Percentiles rank a stretch among this genome's conserved stretches.
These are phyloP conservation scores for Sugiyamaella japonica DNA, from an alignment of 1,139 yeast genomes.

Conservation along the genomic window DNA sequence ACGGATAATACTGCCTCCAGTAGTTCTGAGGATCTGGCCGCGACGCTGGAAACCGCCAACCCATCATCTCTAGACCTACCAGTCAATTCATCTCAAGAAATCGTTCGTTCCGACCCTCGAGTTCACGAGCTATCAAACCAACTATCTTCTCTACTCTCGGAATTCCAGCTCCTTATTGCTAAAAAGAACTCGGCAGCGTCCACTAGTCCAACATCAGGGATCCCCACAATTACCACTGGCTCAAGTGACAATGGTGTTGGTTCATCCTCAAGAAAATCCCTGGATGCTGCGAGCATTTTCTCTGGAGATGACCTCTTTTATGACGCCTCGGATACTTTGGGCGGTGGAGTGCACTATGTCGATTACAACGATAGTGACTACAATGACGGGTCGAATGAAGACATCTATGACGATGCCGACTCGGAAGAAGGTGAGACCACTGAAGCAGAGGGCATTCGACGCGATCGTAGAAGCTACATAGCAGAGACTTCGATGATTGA, in stretches of 20 bases:
- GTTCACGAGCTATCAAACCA: constrained; percentile 9
- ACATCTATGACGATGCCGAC: constrained; percentile 32
- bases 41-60: neutral
- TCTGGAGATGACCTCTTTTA: constrained; percentile 54
- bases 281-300: constrained; percentile 28
- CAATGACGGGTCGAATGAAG: constrained; percentile 32
- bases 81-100: neutral
- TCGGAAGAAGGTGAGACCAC: constrained; percentile 25
- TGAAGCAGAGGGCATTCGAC: constrained; percentile 29
- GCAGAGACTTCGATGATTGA: constrained; percentile 16
- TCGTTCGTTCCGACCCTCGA: neutral
- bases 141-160: constrained; percentile 4
- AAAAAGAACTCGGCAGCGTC: neutral
- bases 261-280: constrained; percentile 12
- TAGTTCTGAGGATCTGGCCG: constrained; percentile 9
- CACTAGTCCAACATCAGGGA: neutral
- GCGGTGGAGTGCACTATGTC: constrained; percentile 31
- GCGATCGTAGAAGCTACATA: constrained; percentile 19
- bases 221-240: neutral
- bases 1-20: constrained; percentile 5
- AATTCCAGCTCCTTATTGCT: constrained; percentile 13
- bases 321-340: constrained; percentile 65
- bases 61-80: constrained; percentile 11
- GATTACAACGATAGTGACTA: constrained; percentile 37
- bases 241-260: neutral